These are phyloP conservation scores for Pezicula rhizophila DNA, from an alignment of 2,329 filamentous ascomycete species.

Conservation along the genomic window DNA sequence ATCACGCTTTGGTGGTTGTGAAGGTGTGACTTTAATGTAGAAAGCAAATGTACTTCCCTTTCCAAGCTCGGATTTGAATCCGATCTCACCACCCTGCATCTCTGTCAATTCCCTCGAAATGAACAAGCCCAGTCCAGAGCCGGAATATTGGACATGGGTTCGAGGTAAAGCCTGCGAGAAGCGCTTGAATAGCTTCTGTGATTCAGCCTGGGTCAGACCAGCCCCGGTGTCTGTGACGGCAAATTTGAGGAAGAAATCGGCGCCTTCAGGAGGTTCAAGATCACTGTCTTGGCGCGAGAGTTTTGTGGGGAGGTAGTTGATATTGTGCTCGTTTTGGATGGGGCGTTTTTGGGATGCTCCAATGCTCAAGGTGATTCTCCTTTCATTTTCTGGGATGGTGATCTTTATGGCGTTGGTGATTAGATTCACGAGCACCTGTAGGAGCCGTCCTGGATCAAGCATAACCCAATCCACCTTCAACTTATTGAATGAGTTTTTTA, in stretches of 20 bases:
- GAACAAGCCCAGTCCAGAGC: constrained; percentile 57
- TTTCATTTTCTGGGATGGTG: constrained; percentile 51
- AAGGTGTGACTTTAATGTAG: constrained; percentile 48
- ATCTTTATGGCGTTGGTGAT: constrained; percentile 65
- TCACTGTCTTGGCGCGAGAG: background rate
- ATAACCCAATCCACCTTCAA: constrained; percentile 63
- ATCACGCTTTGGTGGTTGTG: constrained; percentile 19
- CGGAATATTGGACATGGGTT: constrained; percentile 55
- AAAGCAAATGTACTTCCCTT: constrained; percentile 57
- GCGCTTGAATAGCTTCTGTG: constrained; percentile 58
- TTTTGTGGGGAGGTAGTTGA: constrained; percentile 1
- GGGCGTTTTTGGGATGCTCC: constrained; percentile 26
- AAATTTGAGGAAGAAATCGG: constrained; percentile 34
- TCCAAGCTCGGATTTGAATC: constrained; percentile 51
- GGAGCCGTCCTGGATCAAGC: constrained; percentile 66
- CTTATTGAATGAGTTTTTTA: constrained; percentile 60
- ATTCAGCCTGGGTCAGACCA: constrained; percentile 55
- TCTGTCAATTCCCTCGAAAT: constrained; percentile 59
- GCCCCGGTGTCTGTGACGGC: constrained; percentile 61
- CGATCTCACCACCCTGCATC: constrained; percentile 59
- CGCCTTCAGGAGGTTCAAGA: background rate
- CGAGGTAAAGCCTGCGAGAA: constrained; percentile 56
- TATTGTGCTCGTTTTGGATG: background rate
- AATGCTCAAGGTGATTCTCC: constrained; percentile 45
- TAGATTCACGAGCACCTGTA: constrained; percentile 72